phyloP scores from a whole-genome alignment of 2,329 filamentous ascomycete genomes.

The Fusarium praegraminearum region DNA sequence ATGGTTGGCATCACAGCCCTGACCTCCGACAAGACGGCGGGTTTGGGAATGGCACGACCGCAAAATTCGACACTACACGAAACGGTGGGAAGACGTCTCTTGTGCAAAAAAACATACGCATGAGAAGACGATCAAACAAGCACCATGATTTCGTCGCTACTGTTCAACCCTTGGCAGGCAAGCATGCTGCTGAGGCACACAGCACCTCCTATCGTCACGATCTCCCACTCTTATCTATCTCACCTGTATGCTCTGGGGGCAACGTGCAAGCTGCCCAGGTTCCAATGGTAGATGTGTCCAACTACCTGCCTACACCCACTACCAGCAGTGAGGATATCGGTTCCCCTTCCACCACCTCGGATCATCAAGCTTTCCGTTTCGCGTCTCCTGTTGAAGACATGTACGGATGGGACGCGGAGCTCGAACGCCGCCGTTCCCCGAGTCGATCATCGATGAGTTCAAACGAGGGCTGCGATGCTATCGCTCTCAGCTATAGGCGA shows the following conservation, averaged over 20 bases:
- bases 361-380: constrained; percentile 30
- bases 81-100: constrained; percentile 33
- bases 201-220: constrained; percentile 10
- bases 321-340: constrained; percentile 36
- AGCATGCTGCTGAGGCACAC: constrained; percentile 6
- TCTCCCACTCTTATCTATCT: constrained; percentile 11
- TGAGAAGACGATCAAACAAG: constrained; percentile 41
- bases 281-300: constrained; percentile 53
- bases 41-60: constrained; percentile 61
- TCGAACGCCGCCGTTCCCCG: constrained; percentile 35
- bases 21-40: constrained; percentile 47
- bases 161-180: constrained; percentile 4
- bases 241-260: constrained; percentile 12
- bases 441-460: constrained; percentile 24
- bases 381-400: constrained; percentile 51
- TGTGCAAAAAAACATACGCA: constrained; percentile 44
- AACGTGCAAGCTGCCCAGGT: background rate
- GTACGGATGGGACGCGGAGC: constrained; percentile 68
- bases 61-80: constrained; percentile 54
- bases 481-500: constrained; percentile 41
- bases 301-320: constrained; percentile 53
- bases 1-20: constrained; percentile 37
- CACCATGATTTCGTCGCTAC: constrained; percentile 9
- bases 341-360: constrained; percentile 23
- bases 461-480: constrained; percentile 28